phyloP scores from a whole-genome alignment of 2,329 filamentous ascomycete genomes.

The Fusarium torulosum region DNA sequence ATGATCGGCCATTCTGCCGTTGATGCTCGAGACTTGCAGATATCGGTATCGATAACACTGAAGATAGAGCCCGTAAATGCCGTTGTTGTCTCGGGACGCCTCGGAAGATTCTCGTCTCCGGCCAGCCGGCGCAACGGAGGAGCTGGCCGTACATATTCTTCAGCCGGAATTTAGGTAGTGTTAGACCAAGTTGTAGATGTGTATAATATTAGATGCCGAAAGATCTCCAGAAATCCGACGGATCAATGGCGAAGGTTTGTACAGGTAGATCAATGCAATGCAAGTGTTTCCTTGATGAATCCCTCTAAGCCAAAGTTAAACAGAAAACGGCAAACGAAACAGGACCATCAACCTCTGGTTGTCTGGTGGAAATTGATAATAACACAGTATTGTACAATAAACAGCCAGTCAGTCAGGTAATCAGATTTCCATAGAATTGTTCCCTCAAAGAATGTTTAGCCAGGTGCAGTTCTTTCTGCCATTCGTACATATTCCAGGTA shows the following conservation, averaged over 20 bases:
- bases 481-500: conserved; percentile 22
- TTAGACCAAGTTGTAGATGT: conserved; percentile 17
- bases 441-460: conserved; percentile 5
- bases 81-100: conserved; percentile 33
- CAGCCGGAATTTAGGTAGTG: conserved; percentile 25
- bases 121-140: conserved; percentile 37
- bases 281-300: conserved; percentile 8
- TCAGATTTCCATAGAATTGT: not conserved
- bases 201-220: conserved; percentile 38
- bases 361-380: conserved; percentile 3
- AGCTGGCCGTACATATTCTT: conserved; percentile 38
- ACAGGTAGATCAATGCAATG: conserved; percentile 19
- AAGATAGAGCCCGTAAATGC: conserved; percentile 16
- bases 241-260: conserved; percentile 15
- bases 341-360: conserved; percentile 6
- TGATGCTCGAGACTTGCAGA: conserved; percentile 16
- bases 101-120: conserved; percentile 28
- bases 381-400: conserved; percentile 27
- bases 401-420: not conserved
- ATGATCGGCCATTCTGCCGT: conserved; percentile 36
- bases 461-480: conserved; percentile 7
- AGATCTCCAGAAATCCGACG: conserved; percentile 38
- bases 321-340: conserved; percentile 7
- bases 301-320: conserved; percentile 17
- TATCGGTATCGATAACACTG: conserved; percentile 32